A percentile compares a stretch with the other conserved stretches of the same genome.
These are phyloP conservation scores for Sporothrix phasma DNA, from an alignment of 2,329 filamentous ascomycete species.

Conservation along the genomic window DNA sequence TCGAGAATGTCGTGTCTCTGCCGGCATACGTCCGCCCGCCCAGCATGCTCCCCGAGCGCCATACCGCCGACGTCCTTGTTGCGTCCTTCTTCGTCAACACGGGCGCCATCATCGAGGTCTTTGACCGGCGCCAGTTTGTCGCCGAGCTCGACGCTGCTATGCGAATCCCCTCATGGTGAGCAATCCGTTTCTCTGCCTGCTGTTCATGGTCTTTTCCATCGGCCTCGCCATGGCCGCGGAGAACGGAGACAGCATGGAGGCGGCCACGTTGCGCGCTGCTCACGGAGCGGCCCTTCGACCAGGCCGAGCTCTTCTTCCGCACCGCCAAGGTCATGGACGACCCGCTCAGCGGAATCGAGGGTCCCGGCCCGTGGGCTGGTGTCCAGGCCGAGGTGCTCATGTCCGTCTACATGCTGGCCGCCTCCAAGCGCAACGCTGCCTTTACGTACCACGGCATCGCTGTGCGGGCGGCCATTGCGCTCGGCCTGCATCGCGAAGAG, in stretches of 20 bases:
- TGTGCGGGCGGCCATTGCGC: constrained; percentile 49
- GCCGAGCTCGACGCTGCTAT: constrained; percentile 44
- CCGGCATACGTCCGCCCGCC: constrained; percentile 37
- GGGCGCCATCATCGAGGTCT: constrained; percentile 49
- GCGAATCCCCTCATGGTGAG: constrained; percentile 40
- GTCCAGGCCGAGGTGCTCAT: constrained; percentile 55
- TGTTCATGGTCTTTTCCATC: constrained; percentile 54
- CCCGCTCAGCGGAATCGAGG: constrained; percentile 42
- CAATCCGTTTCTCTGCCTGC: constrained; percentile 44
- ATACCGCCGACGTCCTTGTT: constrained; percentile 40
- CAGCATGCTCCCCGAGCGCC: constrained; percentile 44
- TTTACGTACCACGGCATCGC: constrained; percentile 55
- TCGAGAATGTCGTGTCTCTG: constrained; percentile 41
- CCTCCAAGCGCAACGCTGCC: constrained; percentile 53
- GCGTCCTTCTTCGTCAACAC: constrained; percentile 51
- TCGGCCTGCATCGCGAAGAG: constrained; percentile 54
- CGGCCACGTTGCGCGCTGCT: constrained; percentile 42
- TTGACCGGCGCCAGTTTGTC: constrained; percentile 43
- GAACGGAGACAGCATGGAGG: constrained; percentile 38
- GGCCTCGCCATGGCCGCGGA: constrained; percentile 50
- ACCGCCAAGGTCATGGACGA: constrained; percentile 45
- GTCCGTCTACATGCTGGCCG: constrained; percentile 52
- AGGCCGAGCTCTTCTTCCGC: constrained; percentile 53
- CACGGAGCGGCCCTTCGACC: constrained; percentile 36
- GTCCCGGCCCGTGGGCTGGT: constrained; percentile 55